Percentiles rank a stretch among this genome's conserved stretches.
Evolutionary conservation across 2,329 filamentous ascomycete species (phyloP).

Genomic region (Hymenoscyphus occultus): DNA sequence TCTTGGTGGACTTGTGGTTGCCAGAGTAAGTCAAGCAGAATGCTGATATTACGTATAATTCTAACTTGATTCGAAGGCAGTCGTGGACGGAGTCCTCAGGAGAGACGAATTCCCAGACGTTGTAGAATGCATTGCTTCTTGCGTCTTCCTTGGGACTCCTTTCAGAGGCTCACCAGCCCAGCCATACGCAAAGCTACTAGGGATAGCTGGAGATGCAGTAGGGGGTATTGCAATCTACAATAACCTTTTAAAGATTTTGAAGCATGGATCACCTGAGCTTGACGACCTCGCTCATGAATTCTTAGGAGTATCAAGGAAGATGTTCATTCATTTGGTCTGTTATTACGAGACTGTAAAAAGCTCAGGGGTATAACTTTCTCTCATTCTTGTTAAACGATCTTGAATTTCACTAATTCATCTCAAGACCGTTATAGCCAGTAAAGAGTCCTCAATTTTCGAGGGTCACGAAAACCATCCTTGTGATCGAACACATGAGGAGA

Average conservation of each 20-base stretch:
- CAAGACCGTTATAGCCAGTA: conserved; percentile 7
- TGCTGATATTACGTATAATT: background rate
- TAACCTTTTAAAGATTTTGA: conserved; percentile 2
- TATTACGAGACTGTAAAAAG: conserved; percentile 9
- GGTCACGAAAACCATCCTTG: background rate
- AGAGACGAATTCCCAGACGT: conserved; percentile 7
- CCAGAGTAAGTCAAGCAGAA: conserved; percentile 29
- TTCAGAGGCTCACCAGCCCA: conserved; percentile 10
- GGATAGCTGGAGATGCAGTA: conserved; percentile 4
- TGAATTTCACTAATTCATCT: background rate
- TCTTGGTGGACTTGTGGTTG: conserved; percentile 41
- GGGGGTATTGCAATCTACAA: conserved; percentile 3
- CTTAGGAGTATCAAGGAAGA: background rate
- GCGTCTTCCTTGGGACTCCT: conserved; percentile 14
- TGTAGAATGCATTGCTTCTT: conserved; percentile 8
- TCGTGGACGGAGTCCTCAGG: conserved; percentile 2
- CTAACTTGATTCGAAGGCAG: conserved; percentile 15
- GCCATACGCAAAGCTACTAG: conserved; percentile 4
- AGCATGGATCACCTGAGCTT: conserved; percentile 9
- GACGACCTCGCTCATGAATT: conserved; percentile 7
- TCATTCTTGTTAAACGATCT: background rate
- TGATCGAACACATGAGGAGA: conserved; percentile 5
- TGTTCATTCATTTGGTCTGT: conserved; percentile 3
- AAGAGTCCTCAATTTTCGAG: conserved; percentile 7
- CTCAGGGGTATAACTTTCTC: background rate